Base-by-base conservation (phyloP, 805 yeast species). In the Zygoascus bituminiphila region DNA sequence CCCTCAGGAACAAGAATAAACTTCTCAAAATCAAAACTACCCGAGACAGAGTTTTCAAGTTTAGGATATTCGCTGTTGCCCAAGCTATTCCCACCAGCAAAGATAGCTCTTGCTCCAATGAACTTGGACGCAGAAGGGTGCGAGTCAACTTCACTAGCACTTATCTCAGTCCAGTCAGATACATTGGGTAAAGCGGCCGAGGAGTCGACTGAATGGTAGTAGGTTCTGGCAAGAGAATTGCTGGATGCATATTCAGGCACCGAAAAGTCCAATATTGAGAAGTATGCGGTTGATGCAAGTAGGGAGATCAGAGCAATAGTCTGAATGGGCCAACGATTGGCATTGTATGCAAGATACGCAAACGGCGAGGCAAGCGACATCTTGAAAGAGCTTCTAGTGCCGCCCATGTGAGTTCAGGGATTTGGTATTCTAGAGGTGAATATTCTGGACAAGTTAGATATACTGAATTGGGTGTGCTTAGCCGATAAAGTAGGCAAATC, bases 311-410 rank as follows among this genome's bases (percentile, higher is more conserved):
- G 60, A 42, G 88, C 78, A 46, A 89, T 80, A 47, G 88, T 76
- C 66, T 89, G 98, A 56, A 91, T 86, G 15, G 98, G 98, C 61
- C 81, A 76, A 51, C 77, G 76, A 12, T 95, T 93, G 46, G 91
- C 78, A 20, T 74, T 63, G 50, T 64, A 68, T 10, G 78, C 46
- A 12, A 50, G 93, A 58, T 85, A 81, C 46, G 77, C 86, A 46
- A 37, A 46, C 12, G 37, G 31, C 24, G 44, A 23, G 25, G 40
- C 17, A 14, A 36, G 4, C n/a, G n/a, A n/a, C 33, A 29, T 29
- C 33, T 29, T 29, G 33, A n/a, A n/a, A n/a, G n/a, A n/a, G n/a
- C n/a, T n/a, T n/a, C n/a, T n/a, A n/a, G n/a, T n/a, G n/a, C n/a
- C n/a, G n/a, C n/a, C n/a, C n/a, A n/a, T n/a, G n/a, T n/a, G n/a